A percentile compares a stretch with the other conserved stretches of the same genome.
These are phyloP conservation scores for Bryoerythrophyllum caledonicum DNA, from an alignment of 225 moss, liverwort and hornwort genomes.

Conservation along the genomic window DNA sequence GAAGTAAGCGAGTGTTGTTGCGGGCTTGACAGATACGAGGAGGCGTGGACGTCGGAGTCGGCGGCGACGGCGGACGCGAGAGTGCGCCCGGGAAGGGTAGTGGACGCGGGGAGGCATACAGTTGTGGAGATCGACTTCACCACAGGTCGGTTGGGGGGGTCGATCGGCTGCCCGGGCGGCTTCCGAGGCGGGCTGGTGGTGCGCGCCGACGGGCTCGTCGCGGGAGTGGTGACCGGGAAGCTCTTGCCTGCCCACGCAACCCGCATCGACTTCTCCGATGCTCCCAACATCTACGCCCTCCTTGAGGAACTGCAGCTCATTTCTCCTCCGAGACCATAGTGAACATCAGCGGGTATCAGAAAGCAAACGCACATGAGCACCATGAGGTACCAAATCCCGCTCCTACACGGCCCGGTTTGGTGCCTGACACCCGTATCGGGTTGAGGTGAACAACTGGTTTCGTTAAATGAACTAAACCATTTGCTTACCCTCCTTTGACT, in stretches of 20 bases:
- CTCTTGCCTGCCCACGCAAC: slow-evolving; percentile 9
- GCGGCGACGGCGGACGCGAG: slow-evolving; percentile 25
- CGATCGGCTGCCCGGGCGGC: slow-evolving; percentile 14
- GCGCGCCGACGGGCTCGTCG: slow-evolving; percentile 33
- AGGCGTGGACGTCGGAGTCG: slow-evolving; percentile 26
- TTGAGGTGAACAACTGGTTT: no score
- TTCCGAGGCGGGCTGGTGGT: slow-evolving; percentile 36
- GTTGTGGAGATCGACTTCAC: slow-evolving; percentile 33
- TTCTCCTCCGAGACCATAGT: no score
- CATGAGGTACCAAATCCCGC: no score
- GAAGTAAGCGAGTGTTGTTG: no score
- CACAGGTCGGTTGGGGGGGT: slow-evolving; percentile 27
- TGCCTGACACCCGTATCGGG: no score
- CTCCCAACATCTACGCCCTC: slow-evolving; percentile 26
- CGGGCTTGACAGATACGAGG: slow-evolving; percentile 27
- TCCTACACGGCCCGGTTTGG: no score
- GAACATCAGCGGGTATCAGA: no score
- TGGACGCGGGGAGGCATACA: slow-evolving; percentile 26
- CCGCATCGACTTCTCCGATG: slow-evolving; percentile 23
- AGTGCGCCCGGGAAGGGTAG: slow-evolving; percentile 34
- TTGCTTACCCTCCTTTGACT: no score
- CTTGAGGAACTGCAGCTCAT: slow-evolving; percentile 16
- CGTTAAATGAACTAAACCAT: no score
- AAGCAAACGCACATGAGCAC: no score
- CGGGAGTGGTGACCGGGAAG: slow-evolving; percentile 30